Evolutionary conservation across 257 asterid species (phyloP), one percentile per base, ranked within the genome.

Genomic region (Echites panduratus): DNA sequence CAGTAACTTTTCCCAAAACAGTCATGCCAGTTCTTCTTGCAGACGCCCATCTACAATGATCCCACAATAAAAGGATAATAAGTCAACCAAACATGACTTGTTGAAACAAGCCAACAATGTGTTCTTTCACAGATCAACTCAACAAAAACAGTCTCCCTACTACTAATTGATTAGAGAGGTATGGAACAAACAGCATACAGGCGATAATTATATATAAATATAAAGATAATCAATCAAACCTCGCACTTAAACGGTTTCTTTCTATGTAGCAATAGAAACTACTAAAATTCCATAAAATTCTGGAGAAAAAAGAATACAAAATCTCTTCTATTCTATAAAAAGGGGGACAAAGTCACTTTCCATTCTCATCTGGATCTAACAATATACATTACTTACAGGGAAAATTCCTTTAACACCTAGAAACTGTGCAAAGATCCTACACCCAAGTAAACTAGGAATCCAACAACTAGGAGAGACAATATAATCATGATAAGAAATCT

Each of bases 1-100:
- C 98, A 82, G 96, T 82, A 80, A 93, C 98, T 84, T 92, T 95
- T 48, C 99, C 98, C 73, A 90, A 81, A 58, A 89, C 96, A 70
- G 96, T 92, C 98, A 90, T 90, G 72, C 96, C 96, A 68, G 97
- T 87, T 88, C 96, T 87, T 83, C 96, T 92, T 72, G 93, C 89
- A 86, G 92, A 78, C 66, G 88, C 90, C 95, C 92, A 84, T 82
- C 99, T 95, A 76, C 63, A 75, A 82, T 64, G 54, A 79, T 40
- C 71, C 44, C 53, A 58, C 69, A 61, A 67, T 68, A 77, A 26
- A 49, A 62, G 3, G 38, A n/a, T 79, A 44, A 66, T 44, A 32
- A 20, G 48, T 48, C 43, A 63, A 45, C 57, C 57, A 70, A 14
- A 7, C 40, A 70, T 35, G 27, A 43, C 43, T 66, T 35, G 72